A percentile compares a stretch with the other conserved stretches of the same genome.
These are phyloP conservation scores for Symbiodinium pilosum DNA, from an alignment of 73 alveolate genomes.

Conservation along the genomic window DNA sequence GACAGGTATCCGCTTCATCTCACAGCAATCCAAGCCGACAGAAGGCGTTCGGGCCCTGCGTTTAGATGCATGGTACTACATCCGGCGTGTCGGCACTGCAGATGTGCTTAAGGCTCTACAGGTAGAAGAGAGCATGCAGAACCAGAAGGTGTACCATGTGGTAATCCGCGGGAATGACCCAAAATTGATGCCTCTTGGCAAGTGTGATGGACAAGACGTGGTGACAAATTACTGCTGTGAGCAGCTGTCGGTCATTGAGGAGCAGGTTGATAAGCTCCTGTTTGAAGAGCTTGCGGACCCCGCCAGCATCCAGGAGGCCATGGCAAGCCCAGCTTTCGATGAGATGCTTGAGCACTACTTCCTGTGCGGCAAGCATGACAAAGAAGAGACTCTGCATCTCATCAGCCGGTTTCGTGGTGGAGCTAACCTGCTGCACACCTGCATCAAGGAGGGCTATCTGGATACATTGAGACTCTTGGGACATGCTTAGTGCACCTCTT, in stretches of 20 bases:
- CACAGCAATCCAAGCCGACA: conserved; percentile 20
- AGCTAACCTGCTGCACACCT: conserved; percentile 13
- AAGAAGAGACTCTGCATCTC: conserved; percentile 21
- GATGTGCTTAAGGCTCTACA: conserved; percentile 5
- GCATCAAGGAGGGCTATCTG: conserved; percentile 55
- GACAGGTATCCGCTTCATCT: conserved; percentile 30
- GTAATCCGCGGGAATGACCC: conserved; percentile 57
- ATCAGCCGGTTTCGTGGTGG: conserved; percentile 30
- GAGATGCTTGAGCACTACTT: conserved; percentile 22
- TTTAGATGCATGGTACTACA: conserved; percentile 43
- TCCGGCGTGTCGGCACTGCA: background rate
- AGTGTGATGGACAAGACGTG: conserved; percentile 33
- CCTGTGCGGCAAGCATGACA: conserved; percentile 26
- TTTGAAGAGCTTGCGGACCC: conserved; percentile 26
- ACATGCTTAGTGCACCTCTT: too few species aligned
- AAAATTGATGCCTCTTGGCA: conserved; percentile 34
- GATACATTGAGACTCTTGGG: background rate
- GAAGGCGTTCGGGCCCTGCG: conserved; percentile 29
- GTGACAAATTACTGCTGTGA: background rate
- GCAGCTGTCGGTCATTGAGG: background rate
- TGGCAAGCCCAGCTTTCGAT: conserved; percentile 15
- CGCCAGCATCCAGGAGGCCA: background rate
- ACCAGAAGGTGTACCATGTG: conserved; percentile 29
- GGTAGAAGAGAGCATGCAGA: background rate
- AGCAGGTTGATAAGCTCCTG: conserved; percentile 15